Evolutionary conservation across 768 basidiomycete genomes (phyloP).

Genomic region (Russula sp.): DNA sequence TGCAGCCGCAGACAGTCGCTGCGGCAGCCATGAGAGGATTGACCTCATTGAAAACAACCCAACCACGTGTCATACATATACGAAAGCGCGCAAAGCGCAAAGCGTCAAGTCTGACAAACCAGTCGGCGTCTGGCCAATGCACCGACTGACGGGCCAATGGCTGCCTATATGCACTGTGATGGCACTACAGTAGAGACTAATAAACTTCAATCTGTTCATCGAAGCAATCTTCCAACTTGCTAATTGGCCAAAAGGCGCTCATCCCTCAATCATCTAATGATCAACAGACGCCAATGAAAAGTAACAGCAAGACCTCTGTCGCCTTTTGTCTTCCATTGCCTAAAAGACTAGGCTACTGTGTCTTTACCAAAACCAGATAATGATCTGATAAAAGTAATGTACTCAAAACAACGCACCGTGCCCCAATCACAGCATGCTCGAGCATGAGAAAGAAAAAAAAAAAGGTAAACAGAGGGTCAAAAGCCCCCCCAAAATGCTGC

Average conservation of each 20-base stretch:
- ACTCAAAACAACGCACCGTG: background rate
- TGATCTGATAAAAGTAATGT: constrained; percentile 11
- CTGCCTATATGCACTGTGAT: too few species aligned
- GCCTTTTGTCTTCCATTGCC: background rate
- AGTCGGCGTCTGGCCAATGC: too few species aligned
- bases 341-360: background rate
- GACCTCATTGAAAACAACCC: too few species aligned
- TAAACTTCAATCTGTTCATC: background rate
- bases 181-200: too few species aligned
- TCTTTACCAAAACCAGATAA: constrained; percentile 4
- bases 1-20: too few species aligned
- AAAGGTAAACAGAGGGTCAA: background rate
- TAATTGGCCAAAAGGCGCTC: too few species aligned
- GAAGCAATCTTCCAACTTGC: background rate
- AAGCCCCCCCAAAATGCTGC: background rate
- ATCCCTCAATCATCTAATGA: background rate
- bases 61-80: too few species aligned
- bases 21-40: too few species aligned
- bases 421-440: constrained; percentile 2
- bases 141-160: background rate
- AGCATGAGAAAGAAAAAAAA: background rate
- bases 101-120: too few species aligned
- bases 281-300: too few species aligned
- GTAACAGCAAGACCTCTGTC: background rate
- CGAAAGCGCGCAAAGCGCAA: too few species aligned